Conservation (phyloP, 176 grass and related monocot genomes). For the Aegilops bicornis region DNA sequence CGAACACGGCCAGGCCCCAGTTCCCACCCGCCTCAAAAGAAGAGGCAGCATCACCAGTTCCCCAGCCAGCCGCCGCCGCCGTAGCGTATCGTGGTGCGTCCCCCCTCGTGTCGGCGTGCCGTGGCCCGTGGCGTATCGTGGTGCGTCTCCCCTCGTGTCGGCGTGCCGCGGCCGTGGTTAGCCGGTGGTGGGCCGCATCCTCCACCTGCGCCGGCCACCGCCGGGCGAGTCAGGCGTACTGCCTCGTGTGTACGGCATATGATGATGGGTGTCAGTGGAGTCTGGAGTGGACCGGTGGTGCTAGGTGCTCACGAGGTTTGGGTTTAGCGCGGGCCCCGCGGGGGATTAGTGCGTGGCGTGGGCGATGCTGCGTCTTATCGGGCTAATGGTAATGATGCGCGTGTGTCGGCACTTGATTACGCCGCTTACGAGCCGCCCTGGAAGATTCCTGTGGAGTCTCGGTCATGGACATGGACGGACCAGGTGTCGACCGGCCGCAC, state of each 20-base stretch:
- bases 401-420: conserved; percentile 47
- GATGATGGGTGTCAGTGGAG: background rate
- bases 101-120: background rate
- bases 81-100: background rate
- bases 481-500: background rate
- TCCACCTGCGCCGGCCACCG: background rate
- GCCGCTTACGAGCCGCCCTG: conserved; percentile 5
- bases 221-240: background rate
- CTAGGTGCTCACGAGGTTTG: background rate
- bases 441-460: conserved; percentile 19
- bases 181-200: background rate
- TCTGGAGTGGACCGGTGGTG: background rate
- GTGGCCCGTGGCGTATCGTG: background rate
- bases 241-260: background rate
- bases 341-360: background rate
- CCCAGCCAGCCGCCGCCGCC: background rate
- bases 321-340: background rate
- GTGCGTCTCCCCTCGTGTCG: background rate
- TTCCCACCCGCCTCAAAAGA: conserved; percentile 2
- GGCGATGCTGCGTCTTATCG: conserved; percentile 1
- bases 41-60: background rate
- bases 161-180: background rate
- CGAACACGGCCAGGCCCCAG: background rate
- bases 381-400: conserved; percentile 7
- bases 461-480: background rate